Evolutionary conservation across 495 filamentous ascomycete species (phyloP).

Genomic region (Saxophila tyrrhenica): DNA sequence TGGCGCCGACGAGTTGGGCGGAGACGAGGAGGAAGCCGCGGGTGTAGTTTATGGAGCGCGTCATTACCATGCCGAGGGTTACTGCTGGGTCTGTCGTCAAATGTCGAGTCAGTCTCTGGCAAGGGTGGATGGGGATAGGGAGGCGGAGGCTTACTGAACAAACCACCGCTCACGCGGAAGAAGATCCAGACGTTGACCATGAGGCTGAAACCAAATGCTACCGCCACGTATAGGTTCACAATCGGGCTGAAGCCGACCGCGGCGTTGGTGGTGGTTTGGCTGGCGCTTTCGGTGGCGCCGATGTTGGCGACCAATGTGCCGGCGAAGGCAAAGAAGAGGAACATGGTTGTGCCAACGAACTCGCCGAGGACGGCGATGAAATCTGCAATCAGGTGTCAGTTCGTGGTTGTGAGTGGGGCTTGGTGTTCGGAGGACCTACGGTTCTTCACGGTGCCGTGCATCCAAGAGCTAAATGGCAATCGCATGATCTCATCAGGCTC

Average conservation of each 20-base stretch:
- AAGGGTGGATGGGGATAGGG: not conserved
- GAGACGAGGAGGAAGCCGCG: constrained; percentile 41
- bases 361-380: constrained; percentile 54
- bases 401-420: not conserved
- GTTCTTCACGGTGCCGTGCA: constrained; percentile 9
- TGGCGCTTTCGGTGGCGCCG: constrained; percentile 25
- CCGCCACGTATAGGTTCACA: constrained; percentile 54
- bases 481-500: not conserved
- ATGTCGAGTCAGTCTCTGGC: not conserved
- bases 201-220: constrained; percentile 64
- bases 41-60: constrained; percentile 43
- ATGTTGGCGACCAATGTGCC: constrained; percentile 62
- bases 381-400: constrained; percentile 21
- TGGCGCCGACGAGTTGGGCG: constrained; percentile 47
- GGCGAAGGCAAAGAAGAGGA: constrained; percentile 72
- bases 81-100: constrained; percentile 47
- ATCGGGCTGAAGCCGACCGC: constrained; percentile 23
- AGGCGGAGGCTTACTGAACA: constrained; percentile 42
- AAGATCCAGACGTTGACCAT: constrained; percentile 79
- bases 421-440: not conserved
- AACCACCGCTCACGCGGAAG: constrained; percentile 65
- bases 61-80: constrained; percentile 16
- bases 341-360: constrained; percentile 72
- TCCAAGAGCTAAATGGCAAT: constrained; percentile 4
- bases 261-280: not conserved